Percentiles rank a stretch among this genome's conserved stretches.
phyloP scores from a whole-genome alignment of 331 rosid species.

The Pyrus hybrid region DNA sequence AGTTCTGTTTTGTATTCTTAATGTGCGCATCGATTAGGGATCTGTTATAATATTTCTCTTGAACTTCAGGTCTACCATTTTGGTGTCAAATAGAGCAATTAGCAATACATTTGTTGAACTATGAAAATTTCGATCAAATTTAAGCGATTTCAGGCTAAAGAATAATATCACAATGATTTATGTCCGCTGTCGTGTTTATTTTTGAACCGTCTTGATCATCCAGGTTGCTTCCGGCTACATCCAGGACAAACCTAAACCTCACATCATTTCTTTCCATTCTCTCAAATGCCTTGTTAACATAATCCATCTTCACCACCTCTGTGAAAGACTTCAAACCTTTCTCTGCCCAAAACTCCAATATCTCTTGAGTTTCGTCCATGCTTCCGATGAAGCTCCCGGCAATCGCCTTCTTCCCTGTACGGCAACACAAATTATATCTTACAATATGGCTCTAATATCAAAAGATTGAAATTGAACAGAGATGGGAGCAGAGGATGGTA shows the following conservation, averaged over 20 bases:
- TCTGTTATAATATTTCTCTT: neutral
- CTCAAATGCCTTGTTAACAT: slow-evolving; percentile 26
- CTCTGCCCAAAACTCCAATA: slow-evolving; percentile 18
- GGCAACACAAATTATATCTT: too few species aligned
- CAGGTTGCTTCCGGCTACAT: slow-evolving; percentile 25
- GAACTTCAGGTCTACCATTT: too few species aligned
- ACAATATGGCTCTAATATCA: neutral
- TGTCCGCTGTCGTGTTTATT: neutral
- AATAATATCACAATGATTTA: neutral
- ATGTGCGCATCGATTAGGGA: neutral
- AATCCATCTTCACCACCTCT: slow-evolving; percentile 20
- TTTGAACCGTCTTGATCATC: neutral
- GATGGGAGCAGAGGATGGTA: neutral
- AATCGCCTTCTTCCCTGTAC: slow-evolving; percentile 17
- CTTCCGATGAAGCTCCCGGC: slow-evolving; percentile 32
- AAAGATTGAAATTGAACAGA: neutral
- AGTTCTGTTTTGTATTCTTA: neutral
- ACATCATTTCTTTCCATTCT: slow-evolving; percentile 31
- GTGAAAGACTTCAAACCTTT: slow-evolving; percentile 22
- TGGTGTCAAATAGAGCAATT: neutral
- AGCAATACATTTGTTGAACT: neutral
- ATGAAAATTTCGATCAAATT: neutral
- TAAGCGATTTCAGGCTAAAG: neutral
- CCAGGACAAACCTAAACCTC: slow-evolving; percentile 32
- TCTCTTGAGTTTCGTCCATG: slow-evolving; percentile 22